Conservation (phyloP, 306 rosid species). For the Pterocarpus macrocarpus region DNA sequence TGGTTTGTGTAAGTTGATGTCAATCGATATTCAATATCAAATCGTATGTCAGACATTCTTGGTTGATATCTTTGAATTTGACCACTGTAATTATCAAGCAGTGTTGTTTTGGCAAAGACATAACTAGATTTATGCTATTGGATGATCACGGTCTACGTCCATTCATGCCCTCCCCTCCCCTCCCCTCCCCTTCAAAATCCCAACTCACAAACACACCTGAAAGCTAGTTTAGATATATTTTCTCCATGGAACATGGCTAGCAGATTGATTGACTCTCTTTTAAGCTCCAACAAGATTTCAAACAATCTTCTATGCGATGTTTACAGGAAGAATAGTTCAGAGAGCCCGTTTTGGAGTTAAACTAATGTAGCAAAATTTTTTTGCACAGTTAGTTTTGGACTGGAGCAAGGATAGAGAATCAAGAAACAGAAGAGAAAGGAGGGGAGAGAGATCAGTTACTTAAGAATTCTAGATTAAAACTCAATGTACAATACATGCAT, state of each 20-base stretch:
- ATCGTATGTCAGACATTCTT: neutral
- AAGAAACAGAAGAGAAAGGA: neutral
- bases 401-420: conserved; percentile 17
- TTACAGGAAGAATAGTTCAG: neutral
- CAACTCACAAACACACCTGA: too few species aligned
- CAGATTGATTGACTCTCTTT: conserved; percentile 20
- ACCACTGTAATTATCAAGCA: conserved; percentile 18
- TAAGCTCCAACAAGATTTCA: neutral
- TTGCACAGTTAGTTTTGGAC: conserved; percentile 9
- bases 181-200: too few species aligned
- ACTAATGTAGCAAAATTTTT: conserved; percentile 7
- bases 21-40: conserved; percentile 31
- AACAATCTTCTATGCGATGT: neutral
- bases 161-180: too few species aligned
- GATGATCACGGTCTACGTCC: too few species aligned
- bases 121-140: neutral
- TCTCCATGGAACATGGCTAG: conserved; percentile 2
- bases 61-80: conserved; percentile 30
- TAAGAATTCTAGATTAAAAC: conserved; percentile 12
- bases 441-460: conserved; percentile 19
- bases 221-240: neutral
- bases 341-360: neutral
- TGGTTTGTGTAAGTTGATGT: conserved; percentile 27
- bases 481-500: conserved; percentile 4
- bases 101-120: conserved; percentile 25